These are phyloP conservation scores for Penicillium soppii DNA, from an alignment of 495 filamentous ascomycete species.

Conservation along the genomic window DNA sequence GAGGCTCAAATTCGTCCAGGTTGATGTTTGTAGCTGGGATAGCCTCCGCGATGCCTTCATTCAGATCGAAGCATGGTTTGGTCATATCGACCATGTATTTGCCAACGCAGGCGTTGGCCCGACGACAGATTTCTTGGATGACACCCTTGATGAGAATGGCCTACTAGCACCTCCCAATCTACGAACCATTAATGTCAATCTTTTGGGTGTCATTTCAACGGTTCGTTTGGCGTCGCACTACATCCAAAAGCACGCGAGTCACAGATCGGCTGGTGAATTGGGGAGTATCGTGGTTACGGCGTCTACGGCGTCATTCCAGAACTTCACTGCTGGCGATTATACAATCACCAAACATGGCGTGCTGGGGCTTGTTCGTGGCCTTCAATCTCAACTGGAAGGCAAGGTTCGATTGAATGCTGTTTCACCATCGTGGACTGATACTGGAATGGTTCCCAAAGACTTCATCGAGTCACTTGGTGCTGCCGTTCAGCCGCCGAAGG, in stretches of 20 bases:
- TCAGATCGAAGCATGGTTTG: conserved; percentile 32
- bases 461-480: conserved; percentile 24
- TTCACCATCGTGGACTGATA: conserved; percentile 43
- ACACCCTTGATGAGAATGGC: conserved; percentile 38
- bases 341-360: conserved; percentile 40
- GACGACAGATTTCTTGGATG: conserved; percentile 35
- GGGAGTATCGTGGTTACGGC: conserved; percentile 39
- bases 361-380: conserved; percentile 33
- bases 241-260: conserved; percentile 22
- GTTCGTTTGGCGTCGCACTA: conserved; percentile 36
- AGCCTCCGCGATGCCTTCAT: conserved; percentile 41
- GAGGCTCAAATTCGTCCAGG: conserved; percentile 27
- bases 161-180: conserved; percentile 41
- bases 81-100: conserved; percentile 50
- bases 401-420: conserved; percentile 41
- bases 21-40: conserved; percentile 44
- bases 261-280: conserved; percentile 14
- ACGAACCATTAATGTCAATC: conserved; percentile 42
- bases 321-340: conserved; percentile 37
- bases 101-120: conserved; percentile 49
- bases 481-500: conserved; percentile 28
- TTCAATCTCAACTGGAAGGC: conserved; percentile 12
- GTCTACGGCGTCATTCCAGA: conserved; percentile 39
- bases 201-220: conserved; percentile 43
- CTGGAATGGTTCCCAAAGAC: conserved; percentile 26